phyloP scores from a whole-genome alignment of 2,329 filamentous ascomycete genomes.

The Fusarium sororula region DNA sequence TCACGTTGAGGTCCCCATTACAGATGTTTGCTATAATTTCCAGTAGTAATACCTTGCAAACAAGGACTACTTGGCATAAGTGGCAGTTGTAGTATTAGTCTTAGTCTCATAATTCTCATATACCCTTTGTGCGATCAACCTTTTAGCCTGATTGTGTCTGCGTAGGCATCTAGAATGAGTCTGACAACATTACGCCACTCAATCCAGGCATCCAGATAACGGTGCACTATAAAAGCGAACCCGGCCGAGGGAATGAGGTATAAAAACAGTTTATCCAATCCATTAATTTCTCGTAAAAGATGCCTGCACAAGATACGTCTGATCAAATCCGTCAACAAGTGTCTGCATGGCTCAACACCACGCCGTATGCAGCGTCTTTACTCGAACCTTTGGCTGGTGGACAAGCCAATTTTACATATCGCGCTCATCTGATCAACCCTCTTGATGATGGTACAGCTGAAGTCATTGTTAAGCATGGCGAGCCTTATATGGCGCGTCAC shows the following conservation, averaged over 20 bases:
- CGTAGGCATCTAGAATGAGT: neutral
- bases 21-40: slow-evolving; percentile 7
- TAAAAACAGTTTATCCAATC: accelerated
- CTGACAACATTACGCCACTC: neutral
- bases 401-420: slow-evolving; percentile 1
- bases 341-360: neutral
- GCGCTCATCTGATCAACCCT: neutral
- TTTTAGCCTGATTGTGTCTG: neutral
- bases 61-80: accelerated
- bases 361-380: neutral
- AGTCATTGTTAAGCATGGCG: slow-evolving; percentile 1
- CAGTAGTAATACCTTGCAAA: neutral
- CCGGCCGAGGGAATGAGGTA: accelerated
- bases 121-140: neutral
- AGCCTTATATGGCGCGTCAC: slow-evolving; percentile 4
- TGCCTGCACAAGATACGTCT: neutral
- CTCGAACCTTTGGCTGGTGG: neutral
- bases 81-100: neutral
- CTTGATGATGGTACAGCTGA: neutral
- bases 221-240: neutral
- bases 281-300: neutral
- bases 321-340: neutral
- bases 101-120: neutral
- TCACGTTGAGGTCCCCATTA: slow-evolving; percentile 4
- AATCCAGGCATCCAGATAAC: neutral